phyloP scores from a whole-genome alignment of 192 early-diverging fungal genomes.

The Entomortierella beljakovae region DNA sequence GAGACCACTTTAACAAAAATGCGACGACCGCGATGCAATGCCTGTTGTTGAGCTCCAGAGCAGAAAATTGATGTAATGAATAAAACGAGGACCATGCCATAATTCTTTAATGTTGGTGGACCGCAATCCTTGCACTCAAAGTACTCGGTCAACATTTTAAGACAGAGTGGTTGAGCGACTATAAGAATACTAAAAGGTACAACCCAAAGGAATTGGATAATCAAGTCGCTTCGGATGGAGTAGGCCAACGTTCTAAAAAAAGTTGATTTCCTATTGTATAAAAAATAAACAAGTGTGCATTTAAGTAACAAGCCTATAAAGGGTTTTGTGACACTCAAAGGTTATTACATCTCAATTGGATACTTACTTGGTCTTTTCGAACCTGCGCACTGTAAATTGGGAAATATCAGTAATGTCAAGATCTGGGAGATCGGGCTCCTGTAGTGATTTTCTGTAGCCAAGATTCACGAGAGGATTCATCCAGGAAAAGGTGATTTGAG shows the following conservation, averaged over 20 bases:
- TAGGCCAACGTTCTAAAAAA: constrained; percentile 15
- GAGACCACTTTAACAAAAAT: constrained; percentile 64
- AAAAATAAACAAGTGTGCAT: not conserved
- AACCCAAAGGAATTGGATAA: constrained; percentile 25
- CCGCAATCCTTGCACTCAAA: constrained; percentile 42
- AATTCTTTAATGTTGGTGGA: constrained; percentile 41
- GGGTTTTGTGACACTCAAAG: not conserved
- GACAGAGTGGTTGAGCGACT: constrained; percentile 18
- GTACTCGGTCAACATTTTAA: constrained; percentile 46
- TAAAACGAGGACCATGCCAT: constrained; percentile 68
- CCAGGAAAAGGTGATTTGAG: constrained; percentile 40
- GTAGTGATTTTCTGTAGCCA: constrained; percentile 65
- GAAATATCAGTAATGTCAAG: constrained; percentile 60
- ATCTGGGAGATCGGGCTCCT: constrained; percentile 67
- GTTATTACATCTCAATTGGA: not conserved
- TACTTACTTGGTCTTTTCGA: constrained; percentile 17
- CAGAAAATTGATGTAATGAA: constrained; percentile 55
- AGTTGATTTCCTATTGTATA: constrained; percentile 10
- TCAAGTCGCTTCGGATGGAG: constrained; percentile 12
- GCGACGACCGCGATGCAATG: constrained; percentile 71
- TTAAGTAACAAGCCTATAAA: not conserved
- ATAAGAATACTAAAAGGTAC: constrained; percentile 26
- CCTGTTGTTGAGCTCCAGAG: constrained; percentile 59
- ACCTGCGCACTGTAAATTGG: constrained; percentile 1
- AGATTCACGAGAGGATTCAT: constrained; percentile 50